A percentile compares a stretch with the other conserved stretches of the same genome.
Evolutionary conservation across 2,329 filamentous ascomycete genomes (phyloP).

Genomic region (Pseudocercospora pini-densiflorae): DNA sequence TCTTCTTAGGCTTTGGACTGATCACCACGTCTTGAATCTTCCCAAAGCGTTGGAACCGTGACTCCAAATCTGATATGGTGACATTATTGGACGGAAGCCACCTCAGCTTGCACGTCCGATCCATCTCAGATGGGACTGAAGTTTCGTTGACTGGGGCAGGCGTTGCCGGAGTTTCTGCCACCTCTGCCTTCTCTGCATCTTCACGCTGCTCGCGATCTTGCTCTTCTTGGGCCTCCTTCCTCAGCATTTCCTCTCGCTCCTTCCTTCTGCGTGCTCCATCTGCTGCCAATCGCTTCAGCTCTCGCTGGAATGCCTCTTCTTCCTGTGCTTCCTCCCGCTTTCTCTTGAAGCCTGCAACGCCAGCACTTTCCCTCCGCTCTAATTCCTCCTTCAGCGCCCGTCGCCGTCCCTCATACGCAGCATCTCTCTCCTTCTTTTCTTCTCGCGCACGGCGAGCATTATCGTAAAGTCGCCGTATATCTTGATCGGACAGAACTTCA

Average conservation of each 20-base stretch:
- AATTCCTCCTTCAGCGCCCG: slow-evolving; percentile 84
- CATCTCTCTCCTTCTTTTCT: slow-evolving; percentile 71
- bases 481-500: slow-evolving; percentile 75
- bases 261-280: slow-evolving; percentile 59
- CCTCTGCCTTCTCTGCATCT: not conserved
- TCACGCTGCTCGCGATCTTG: slow-evolving; percentile 43
- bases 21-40: slow-evolving; percentile 60
- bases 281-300: slow-evolving; percentile 51
- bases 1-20: slow-evolving; percentile 57
- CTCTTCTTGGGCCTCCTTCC: slow-evolving; percentile 58
- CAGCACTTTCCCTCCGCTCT: slow-evolving; percentile 70
- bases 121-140: slow-evolving; percentile 53
- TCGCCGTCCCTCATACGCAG: slow-evolving; percentile 73
- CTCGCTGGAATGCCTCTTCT: slow-evolving; percentile 63
- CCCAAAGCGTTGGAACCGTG: slow-evolving; percentile 60
- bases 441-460: slow-evolving; percentile 71
- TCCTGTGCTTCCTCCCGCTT: slow-evolving; percentile 50
- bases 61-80: slow-evolving; percentile 37
- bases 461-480: slow-evolving; percentile 78
- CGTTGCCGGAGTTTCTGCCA: not conserved
- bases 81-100: not conserved
- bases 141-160: slow-evolving; percentile 4
- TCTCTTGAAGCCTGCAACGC: slow-evolving; percentile 45
- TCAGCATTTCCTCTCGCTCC: slow-evolving; percentile 58
- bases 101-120: slow-evolving; percentile 61